Evolutionary conservation across 148 eudicot species (phyloP), one percentile per base, ranked within the genome.

Genomic region (Rhododendron simsii): DNA sequence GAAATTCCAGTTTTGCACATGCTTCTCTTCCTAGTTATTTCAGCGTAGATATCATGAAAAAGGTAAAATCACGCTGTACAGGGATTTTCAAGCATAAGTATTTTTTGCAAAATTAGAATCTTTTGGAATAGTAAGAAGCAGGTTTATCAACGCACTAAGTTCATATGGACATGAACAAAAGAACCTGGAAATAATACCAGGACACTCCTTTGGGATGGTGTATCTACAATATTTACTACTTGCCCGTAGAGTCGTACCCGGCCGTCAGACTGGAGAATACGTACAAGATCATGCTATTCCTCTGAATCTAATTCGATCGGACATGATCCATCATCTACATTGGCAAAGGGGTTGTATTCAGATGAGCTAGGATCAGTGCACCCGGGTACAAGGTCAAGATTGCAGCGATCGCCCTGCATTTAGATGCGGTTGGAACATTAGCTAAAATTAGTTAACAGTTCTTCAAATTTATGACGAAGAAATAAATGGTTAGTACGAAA

Each of bases 371-470:
- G 97, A 86, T 96, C 99, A 0, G 88, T 92, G 94, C 99, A 96
- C 71, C 99, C 99, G 7, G 81, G 80, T 78, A 95, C 97, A 20
- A 94, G 73, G 82, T 95, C 94, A 88, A 96, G 92, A 87, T 93
- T 90, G 89, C 99, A 94, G 20, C 99, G 95, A 73, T 96, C 97
- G n/a, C 99, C 99, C 99, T 96, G 90, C 92, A 89, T 50, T 53
- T 12, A 57, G 77, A 84, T 26, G 78, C 65, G 53, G 7, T 15
- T 23, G 55, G 28, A 71, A 71, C 53, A 13, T 37, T 39, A 39
- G 51, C 4, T 51, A 28, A 80, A 26, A 50, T 63, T 80, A 45
- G 11, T 28, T 44, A n/a, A 15, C 7, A 30, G 44, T 33, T 30
- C 16, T 20, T 35, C 4, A 26, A 83, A 76, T 61, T 28, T 51